Evolutionary conservation across 441 rosid species (phyloP).

Genomic region (Erodium texanum): DNA sequence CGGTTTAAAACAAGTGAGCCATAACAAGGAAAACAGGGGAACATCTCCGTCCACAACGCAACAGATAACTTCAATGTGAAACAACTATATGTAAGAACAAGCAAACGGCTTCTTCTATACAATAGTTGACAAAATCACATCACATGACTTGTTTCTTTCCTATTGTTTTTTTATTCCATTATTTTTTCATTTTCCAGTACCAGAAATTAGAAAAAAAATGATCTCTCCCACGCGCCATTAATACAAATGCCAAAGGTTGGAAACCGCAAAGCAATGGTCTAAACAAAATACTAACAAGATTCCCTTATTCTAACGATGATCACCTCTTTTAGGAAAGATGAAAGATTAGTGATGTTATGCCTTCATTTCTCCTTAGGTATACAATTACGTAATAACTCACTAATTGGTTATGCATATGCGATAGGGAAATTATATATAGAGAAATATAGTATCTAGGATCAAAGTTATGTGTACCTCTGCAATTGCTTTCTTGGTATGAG

Average conservation of each 20-base stretch:
- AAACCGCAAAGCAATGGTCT: not conserved
- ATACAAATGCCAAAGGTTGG: not conserved
- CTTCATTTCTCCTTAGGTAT: too few relatives aligned
- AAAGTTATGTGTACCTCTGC: conserved; percentile 50
- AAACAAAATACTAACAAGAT: not conserved
- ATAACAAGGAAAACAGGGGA: not conserved
- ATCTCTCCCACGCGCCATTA: not conserved
- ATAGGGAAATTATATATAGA: not conserved
- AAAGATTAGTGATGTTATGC: too few relatives aligned
- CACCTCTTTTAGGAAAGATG: not conserved
- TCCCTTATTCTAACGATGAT: not conserved
- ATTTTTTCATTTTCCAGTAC: not conserved
- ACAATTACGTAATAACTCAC: not conserved
- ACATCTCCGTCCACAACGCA: not conserved
- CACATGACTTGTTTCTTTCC: not conserved
- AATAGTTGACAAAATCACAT: not conserved
- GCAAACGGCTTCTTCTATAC: not conserved
- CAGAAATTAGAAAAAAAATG: not conserved
- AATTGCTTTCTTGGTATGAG: conserved; percentile 48
- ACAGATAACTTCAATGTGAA: not conserved
- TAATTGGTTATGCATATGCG: too few relatives aligned
- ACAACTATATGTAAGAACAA: not conserved
- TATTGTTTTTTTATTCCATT: not conserved
- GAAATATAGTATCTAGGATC: not conserved
- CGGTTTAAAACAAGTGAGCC: not conserved